Base-by-base conservation (phyloP, 805 yeast genomes). In the Ogataea pini region DNA sequence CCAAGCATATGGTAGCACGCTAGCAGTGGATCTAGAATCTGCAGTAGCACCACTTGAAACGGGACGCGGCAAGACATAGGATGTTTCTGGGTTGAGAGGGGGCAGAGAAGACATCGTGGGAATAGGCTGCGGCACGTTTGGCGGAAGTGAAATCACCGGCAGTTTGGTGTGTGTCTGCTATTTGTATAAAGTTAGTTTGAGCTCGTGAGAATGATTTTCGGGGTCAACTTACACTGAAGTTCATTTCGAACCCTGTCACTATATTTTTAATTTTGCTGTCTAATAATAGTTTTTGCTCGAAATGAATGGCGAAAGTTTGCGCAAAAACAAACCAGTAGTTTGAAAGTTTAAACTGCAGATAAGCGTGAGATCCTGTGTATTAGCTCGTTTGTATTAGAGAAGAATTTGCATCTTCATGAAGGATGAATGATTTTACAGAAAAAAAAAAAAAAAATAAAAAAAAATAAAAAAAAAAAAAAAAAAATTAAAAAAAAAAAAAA, bases 61-160 rank as follows among this genome's bases (percentile, higher is more conserved):
- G n/a, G 44, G 44, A 16, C 37, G 36, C 44, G 44, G 44, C 8
- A 41, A 19, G 14, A 41, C 44, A 19, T 31, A 41, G n/a, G 44
- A 29, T 3, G 44, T 29, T 9, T 41, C 29, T 12, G 44, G 36
- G 29, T 41, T 41, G 19, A 41, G 36, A 12, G 36, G 36, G 13
- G 36, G 36, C 5, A 31, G 28, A 14, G 36, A 29, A 3, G 44
- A 22, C 19, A 41, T 29, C 16, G 36, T 31, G 4, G 44, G 44
- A n/a, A 41, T 41, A 4, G 44, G 44, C 28, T 19, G 44, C n/a
- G 44, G 44, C 29, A 41, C 44, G 36, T 41, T 41, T n/a, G 44
- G 44, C 14, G 44, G 44, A 10, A 41, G 44, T 17, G 44, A 41
- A 18, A 41, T 31, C 44, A 41, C 44, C 22, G 44, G 44, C 18